phyloP scores from a whole-genome alignment of 176 grass and related monocot genomes.

The Pontederia paniculata region DNA sequence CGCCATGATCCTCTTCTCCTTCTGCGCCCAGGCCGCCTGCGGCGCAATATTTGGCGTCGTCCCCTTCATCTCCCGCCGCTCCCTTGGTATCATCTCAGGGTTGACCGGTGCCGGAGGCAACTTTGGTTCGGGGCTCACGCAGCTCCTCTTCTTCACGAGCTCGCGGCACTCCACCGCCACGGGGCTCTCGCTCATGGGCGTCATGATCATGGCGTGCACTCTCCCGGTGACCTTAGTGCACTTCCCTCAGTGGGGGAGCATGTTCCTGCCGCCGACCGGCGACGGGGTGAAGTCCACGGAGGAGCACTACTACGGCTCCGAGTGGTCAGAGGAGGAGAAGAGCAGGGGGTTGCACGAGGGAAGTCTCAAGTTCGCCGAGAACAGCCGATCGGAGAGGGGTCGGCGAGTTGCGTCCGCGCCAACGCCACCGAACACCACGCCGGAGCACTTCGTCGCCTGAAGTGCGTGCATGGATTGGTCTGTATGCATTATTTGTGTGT shows the following conservation, averaged over 20 bases:
- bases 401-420: conserved; percentile 23
- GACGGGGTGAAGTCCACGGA: conserved; percentile 12
- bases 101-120: conserved; percentile 65
- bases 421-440: conserved; percentile 30
- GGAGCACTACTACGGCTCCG: conserved; percentile 43
- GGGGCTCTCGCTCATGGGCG: conserved; percentile 59
- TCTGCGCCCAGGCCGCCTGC: conserved; percentile 73
- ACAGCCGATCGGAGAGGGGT: conserved; percentile 55
- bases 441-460: conserved; percentile 12
- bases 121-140: conserved; percentile 61
- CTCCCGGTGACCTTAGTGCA: conserved; percentile 40
- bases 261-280: conserved; percentile 47
- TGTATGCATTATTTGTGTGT: too few species aligned
- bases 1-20: conserved; percentile 71
- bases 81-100: conserved; percentile 61
- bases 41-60: conserved; percentile 66
- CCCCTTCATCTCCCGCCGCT: conserved; percentile 63
- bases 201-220: conserved; percentile 92
- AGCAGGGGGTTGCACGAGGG: conserved; percentile 23
- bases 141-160: conserved; percentile 80
- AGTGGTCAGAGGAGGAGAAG: conserved; percentile 62
- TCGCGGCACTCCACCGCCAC: conserved; percentile 37
- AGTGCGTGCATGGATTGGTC: too few species aligned
- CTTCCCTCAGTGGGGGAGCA: conserved; percentile 92
- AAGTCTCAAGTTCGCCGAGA: conserved; percentile 62